Evolutionary conservation across 306 rosid genomes (phyloP).

Genomic region (Cicer arietinum): DNA sequence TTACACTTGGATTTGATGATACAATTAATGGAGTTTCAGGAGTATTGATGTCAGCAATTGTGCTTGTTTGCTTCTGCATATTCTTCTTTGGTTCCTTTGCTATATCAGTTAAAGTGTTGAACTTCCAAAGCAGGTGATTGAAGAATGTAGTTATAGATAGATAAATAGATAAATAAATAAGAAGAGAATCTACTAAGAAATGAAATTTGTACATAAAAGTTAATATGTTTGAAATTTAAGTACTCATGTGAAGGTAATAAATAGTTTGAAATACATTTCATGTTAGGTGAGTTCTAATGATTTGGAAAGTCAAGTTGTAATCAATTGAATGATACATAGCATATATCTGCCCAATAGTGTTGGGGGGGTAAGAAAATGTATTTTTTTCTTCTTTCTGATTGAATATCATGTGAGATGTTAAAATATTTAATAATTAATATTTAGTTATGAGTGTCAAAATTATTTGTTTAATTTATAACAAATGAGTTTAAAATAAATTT

Average conservation of each 20-base stretch:
- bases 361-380: no score
- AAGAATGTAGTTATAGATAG: neutral
- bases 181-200: conserved; percentile 2
- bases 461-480: no score
- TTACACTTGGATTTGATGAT: conserved; percentile 57
- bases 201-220: no score
- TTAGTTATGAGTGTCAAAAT: no score
- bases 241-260: no score
- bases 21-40: conserved; percentile 56
- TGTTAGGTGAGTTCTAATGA: neutral
- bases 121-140: conserved; percentile 71
- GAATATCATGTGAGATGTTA: no score
- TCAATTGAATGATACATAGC: neutral
- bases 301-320: neutral
- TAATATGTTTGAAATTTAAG: no score
- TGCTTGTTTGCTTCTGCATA: conserved; percentile 55
- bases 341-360: no score
- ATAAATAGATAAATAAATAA: neutral
- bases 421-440: no score
- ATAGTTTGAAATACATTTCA: neutral
- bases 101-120: conserved; percentile 62
- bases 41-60: conserved; percentile 44
- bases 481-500: no score
- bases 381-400: no score
- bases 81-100: conserved; percentile 69